These are phyloP conservation scores for Epichloe festucae DNA, from an alignment of 2,329 filamentous ascomycete species.

Conservation along the genomic window DNA sequence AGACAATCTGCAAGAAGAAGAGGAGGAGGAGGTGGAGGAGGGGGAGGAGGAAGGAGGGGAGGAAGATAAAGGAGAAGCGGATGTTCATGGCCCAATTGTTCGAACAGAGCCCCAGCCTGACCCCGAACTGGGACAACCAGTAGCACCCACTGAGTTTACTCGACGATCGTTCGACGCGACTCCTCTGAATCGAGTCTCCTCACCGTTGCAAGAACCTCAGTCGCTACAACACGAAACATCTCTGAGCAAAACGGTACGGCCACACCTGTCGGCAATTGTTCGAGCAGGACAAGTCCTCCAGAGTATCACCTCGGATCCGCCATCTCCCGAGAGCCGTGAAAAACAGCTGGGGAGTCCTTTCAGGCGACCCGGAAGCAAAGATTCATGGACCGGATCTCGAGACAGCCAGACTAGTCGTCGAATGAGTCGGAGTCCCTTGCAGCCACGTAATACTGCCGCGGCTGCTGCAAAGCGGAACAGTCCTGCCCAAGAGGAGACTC, in stretches of 20 bases:
- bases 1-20: neutral
- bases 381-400: slow-evolving; percentile 17
- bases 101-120: neutral
- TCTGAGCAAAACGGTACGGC: slow-evolving; percentile 22
- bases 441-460: slow-evolving; percentile 8
- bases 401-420: slow-evolving; percentile 14
- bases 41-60: no score
- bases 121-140: neutral
- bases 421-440: slow-evolving; percentile 19
- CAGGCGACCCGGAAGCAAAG: slow-evolving; percentile 25
- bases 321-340: slow-evolving; percentile 39
- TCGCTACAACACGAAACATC: slow-evolving; percentile 17
- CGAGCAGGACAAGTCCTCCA: slow-evolving; percentile 43
- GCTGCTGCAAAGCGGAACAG: slow-evolving; percentile 7
- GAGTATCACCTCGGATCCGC: slow-evolving; percentile 44
- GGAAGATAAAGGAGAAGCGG: neutral
- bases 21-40: neutral
- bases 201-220: slow-evolving; percentile 22
- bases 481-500: slow-evolving; percentile 17
- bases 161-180: slow-evolving; percentile 16
- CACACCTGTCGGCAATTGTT: slow-evolving; percentile 44
- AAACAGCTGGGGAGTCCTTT: slow-evolving; percentile 44
- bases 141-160: slow-evolving; percentile 12
- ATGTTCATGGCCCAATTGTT: neutral
- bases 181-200: slow-evolving; percentile 23